Evolutionary conservation across 192 early-diverging fungal species (phyloP).

Genomic region (Phlyctochytrium bullatum): DNA sequence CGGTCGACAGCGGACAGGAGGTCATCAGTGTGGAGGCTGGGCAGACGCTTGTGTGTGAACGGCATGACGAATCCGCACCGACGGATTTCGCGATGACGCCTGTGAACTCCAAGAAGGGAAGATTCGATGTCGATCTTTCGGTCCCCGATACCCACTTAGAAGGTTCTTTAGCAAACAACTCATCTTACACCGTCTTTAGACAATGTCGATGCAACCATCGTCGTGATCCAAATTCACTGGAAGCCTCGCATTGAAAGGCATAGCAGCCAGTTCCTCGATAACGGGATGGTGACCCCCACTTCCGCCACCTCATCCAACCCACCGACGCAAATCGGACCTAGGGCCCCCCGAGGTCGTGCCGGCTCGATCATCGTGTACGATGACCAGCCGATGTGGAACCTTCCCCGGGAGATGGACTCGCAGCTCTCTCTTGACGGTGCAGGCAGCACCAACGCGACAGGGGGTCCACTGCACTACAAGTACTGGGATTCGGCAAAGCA

Average conservation of each 20-base stretch:
- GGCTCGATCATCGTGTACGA: conserved; percentile 67
- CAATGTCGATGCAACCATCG: conserved; percentile 40
- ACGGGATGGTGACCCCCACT: not conserved
- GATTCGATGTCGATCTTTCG: not conserved
- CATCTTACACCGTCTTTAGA: not conserved
- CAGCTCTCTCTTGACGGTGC: not conserved
- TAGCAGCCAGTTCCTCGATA: conserved; percentile 10
- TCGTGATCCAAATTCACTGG: conserved; percentile 45
- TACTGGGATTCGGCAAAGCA: conserved; percentile 50
- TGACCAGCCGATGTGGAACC: conserved; percentile 46
- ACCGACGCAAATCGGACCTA: conserved; percentile 4
- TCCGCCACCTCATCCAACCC: conserved; percentile 9
- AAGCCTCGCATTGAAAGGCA: conserved; percentile 13
- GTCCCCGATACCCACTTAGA: not conserved
- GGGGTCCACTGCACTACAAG: conserved; percentile 17
- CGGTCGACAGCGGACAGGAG: conserved; percentile 29
- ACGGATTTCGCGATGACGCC: conserved; percentile 52
- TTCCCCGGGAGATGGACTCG: conserved; percentile 4
- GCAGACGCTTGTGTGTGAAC: conserved; percentile 54
- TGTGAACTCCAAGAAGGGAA: conserved; percentile 8
- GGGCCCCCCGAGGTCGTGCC: conserved; percentile 39
- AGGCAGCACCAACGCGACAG: conserved; percentile 3
- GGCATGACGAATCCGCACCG: conserved; percentile 54
- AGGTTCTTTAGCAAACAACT: not conserved
- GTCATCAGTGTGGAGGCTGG: conserved; percentile 29